A percentile compares a stretch with the other conserved stretches of the same genome.
These are phyloP conservation scores for Canavalia gladiata DNA, from an alignment of 306 rosid genomes.

Conservation along the genomic window DNA sequence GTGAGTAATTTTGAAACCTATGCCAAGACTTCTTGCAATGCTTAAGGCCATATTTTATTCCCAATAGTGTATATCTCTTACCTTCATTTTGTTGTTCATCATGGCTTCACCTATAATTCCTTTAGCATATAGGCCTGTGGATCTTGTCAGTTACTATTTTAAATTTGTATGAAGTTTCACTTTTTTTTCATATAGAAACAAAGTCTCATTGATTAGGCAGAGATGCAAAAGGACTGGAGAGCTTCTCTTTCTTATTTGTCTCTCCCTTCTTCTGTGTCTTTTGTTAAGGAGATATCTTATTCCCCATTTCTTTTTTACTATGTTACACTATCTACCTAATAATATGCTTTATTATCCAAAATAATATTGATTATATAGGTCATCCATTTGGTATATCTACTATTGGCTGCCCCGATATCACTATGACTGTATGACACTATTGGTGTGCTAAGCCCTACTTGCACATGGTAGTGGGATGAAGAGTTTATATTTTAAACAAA, in stretches of 20 bases:
- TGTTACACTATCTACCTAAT: constrained; percentile 16
- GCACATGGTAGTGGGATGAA: not conserved
- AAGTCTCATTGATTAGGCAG: constrained; percentile 17
- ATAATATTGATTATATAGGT: not conserved
- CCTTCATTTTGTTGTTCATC: not conserved
- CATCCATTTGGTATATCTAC: constrained; percentile 1
- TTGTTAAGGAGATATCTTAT: constrained; percentile 30
- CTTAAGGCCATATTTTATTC: constrained; percentile 1
- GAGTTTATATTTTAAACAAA: not conserved
- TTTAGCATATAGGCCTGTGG: constrained; percentile 27
- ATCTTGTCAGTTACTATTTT: constrained; percentile 40
- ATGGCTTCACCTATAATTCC: constrained; percentile 9
- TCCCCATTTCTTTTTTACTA: not conserved
- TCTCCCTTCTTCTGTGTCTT: not conserved
- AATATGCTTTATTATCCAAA: not conserved
- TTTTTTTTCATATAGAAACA: not conserved
- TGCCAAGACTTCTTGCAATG: constrained; percentile 19
- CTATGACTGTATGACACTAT: too few species aligned
- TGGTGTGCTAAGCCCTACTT: constrained; percentile 24
- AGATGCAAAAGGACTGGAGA: constrained; percentile 14
- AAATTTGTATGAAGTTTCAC: constrained; percentile 1
- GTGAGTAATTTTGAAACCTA: constrained; percentile 19
- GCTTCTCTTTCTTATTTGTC: constrained; percentile 10
- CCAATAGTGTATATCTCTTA: constrained; percentile 20
- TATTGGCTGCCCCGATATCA: not conserved